Percentiles rank a stretch among this genome's conserved stretches.
Evolutionary conservation across 768 basidiomycete species (phyloP).

Genomic region (Termitomyces sp.): DNA sequence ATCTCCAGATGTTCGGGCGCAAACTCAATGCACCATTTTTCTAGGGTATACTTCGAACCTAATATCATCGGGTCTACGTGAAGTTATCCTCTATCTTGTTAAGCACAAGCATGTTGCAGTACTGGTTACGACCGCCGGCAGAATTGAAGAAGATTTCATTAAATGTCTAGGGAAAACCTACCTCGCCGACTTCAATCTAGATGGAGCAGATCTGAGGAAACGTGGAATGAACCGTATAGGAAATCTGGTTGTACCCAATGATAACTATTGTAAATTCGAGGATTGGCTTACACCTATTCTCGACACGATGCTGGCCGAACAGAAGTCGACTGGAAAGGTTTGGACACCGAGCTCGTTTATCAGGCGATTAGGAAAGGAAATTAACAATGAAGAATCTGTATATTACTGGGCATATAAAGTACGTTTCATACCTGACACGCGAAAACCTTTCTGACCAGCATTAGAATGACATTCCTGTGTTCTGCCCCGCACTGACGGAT

Average conservation of each 20-base stretch:
- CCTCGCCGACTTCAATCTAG: slow-evolving; percentile 87
- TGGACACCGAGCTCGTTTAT: slow-evolving; percentile 98
- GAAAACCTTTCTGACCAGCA: neutral
- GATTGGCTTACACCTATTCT: slow-evolving; percentile 98
- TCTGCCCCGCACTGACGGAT: slow-evolving; percentile 97
- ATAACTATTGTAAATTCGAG: slow-evolving; percentile 99
- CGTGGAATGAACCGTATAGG: slow-evolving; percentile 97
- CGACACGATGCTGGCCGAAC: slow-evolving; percentile 86
- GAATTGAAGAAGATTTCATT: slow-evolving; percentile 98
- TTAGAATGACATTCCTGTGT: slow-evolving; percentile 97
- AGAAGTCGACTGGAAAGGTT: slow-evolving; percentile 59
- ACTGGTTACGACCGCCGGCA: slow-evolving; percentile 96
- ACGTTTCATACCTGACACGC: slow-evolving; percentile 19
- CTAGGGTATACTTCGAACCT: slow-evolving; percentile 98
- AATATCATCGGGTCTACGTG: slow-evolving; percentile 94
- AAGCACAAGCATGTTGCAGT: slow-evolving; percentile 88
- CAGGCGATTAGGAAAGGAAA: slow-evolving; percentile 91
- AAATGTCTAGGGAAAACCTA: slow-evolving; percentile 98
- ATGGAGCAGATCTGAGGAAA: slow-evolving; percentile 82
- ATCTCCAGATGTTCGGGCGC: slow-evolving; percentile 56
- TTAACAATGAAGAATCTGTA: slow-evolving; percentile 94
- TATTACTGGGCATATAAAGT: slow-evolving; percentile 99
- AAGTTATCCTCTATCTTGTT: slow-evolving; percentile 87
- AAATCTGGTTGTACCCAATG: slow-evolving; percentile 94
- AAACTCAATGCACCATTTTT: slow-evolving; percentile 83